Percentiles rank a stretch among this genome's conserved stretches.
Evolutionary conservation across 768 basidiomycete genomes (phyloP).

Genomic region (Tylopilus vinaceipallidus): DNA sequence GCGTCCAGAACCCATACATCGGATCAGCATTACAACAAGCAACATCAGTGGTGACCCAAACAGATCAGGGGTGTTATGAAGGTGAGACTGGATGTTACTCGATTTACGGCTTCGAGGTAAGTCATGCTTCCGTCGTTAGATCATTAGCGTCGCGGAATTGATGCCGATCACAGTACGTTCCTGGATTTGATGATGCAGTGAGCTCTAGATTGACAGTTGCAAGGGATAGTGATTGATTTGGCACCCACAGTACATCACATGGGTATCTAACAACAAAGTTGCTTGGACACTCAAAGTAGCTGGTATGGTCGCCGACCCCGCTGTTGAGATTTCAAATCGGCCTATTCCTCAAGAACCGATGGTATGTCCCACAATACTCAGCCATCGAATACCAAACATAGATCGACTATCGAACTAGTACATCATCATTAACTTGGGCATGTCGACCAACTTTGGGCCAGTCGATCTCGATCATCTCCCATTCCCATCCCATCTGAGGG

Average conservation of each 20-base stretch:
- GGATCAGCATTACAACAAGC: conserved; percentile 78
- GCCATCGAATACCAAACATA: neutral
- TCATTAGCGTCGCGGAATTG: neutral
- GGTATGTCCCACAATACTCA: conserved; percentile 43
- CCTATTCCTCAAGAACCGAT: conserved; percentile 83
- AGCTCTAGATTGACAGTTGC: conserved; percentile 21
- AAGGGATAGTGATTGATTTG: neutral
- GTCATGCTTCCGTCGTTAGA: conserved; percentile 10
- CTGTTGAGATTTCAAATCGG: conserved; percentile 59
- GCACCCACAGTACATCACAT: conserved; percentile 73
- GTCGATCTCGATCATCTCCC: conserved; percentile 52
- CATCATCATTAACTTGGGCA: conserved; percentile 56
- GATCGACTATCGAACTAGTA: conserved; percentile 39
- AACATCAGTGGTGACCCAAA: conserved; percentile 67
- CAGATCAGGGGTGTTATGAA: conserved; percentile 72
- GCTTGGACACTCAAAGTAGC: conserved; percentile 75
- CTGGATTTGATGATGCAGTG: conserved; percentile 66
- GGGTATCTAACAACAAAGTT: conserved; percentile 66
- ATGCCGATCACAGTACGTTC: conserved; percentile 24
- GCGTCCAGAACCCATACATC: conserved; percentile 57
- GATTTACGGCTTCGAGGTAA: conserved; percentile 76
- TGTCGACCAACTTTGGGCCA: conserved; percentile 56
- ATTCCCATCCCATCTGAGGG: conserved; percentile 48
- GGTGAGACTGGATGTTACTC: conserved; percentile 58
- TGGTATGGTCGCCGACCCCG: conserved; percentile 62